Evolutionary conservation across 2,329 filamentous ascomycete genomes (phyloP), one percentile per base, ranked within the genome.

Genomic region (Cryphonectria radicalis): DNA sequence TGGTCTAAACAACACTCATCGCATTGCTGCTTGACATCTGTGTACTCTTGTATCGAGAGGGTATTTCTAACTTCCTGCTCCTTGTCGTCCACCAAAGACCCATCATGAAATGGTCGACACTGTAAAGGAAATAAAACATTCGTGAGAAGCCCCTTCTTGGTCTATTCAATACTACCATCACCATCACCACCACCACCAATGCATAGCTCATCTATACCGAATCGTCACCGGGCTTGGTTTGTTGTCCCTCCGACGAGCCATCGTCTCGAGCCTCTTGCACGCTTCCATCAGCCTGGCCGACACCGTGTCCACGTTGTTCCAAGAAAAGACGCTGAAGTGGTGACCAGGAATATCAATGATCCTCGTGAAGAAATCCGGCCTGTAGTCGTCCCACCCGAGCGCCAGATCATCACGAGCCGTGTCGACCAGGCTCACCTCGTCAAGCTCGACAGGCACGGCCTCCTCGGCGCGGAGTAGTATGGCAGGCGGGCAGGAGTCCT

Each of bases 301-400:
- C 2, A 78, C 75, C 0, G 67, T 70, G 0, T 77, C 77, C 22
- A 80, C 69, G 5, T 77, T 73, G 0, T 75, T 74, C 50, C 76
- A 76, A 1, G 76, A 76, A 74, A 87, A 87, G 55, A 87, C 77
- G 68, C 81, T 81, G 73, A 85, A 89, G 73, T 89, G 87, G 70
- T 88, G 82, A 0, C 87, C 86, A 0, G 85, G 80, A 1, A 88
- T 79, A 14, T 86, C 82, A n/a, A 87, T 72, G 1, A 87, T 80
- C 17, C 82, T 77, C 37, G 77, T 76, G 14, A 89, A 82, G 75
- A 88, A 80, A 32, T 78, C 77, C 40, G 79, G 79, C 32, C 82
- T 78, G 62, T 89, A 87, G 11, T 73, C 66, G 2, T 82, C 83
- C 87, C 87, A 89, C 13, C 86, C 86, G 1, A 89, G 79, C 66